Percentiles rank a stretch among this genome's conserved stretches.
These are phyloP conservation scores for Talaromyces verruculosus DNA, from an alignment of 2,329 filamentous ascomycete species.

Conservation along the genomic window DNA sequence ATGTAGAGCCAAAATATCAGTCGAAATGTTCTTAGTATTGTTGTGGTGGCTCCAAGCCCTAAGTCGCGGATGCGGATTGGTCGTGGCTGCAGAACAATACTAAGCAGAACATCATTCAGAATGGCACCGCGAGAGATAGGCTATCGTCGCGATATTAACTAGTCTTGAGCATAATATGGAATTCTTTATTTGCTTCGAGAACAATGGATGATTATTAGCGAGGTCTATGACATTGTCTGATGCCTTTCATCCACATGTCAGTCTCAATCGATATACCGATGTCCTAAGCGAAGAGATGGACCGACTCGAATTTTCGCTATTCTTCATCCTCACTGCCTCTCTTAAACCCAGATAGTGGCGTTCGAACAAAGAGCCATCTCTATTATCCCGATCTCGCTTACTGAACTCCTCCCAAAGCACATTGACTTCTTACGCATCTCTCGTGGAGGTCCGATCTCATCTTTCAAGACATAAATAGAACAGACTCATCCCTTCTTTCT, in stretches of 20 bases:
- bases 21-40: conserved; percentile 18
- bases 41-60: conserved; percentile 20
- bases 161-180: neutral
- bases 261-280: neutral
- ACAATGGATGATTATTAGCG: neutral
- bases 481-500: neutral
- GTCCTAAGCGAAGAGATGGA: neutral
- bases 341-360: neutral
- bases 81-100: conserved; percentile 19
- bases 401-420: neutral
- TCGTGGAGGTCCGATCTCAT: neutral
- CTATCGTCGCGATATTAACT: neutral
- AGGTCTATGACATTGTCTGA: conserved; percentile 7
- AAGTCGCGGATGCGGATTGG: conserved; percentile 16
- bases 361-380: neutral
- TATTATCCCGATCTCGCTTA: neutral
- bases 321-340: neutral
- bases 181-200: neutral
- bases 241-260: neutral
- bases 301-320: neutral
- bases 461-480: conserved; percentile 5
- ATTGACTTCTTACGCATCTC: neutral
- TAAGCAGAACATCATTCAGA: conserved; percentile 7
- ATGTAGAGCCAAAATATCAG: neutral
- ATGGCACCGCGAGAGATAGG: neutral